Conservation (phyloP, 2,329 filamentous ascomycete genomes). For the Fragosphaeria purpurea region DNA sequence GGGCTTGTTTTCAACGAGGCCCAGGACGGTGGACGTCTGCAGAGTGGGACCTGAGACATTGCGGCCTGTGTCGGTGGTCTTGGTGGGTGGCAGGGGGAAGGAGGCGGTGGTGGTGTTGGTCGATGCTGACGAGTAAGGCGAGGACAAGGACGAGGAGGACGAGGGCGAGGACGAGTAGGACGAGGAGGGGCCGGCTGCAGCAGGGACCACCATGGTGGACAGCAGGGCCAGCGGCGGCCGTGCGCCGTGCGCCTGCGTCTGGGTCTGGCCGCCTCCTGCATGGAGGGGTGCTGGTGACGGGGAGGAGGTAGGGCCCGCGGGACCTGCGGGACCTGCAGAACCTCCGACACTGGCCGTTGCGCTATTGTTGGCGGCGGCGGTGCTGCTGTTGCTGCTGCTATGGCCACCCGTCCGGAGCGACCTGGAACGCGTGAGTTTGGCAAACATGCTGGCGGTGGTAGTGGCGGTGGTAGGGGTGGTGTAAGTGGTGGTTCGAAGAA, state of each 20-base stretch:
- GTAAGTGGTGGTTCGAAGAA: neutral
- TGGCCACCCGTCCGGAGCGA: slow-evolving; percentile 17
- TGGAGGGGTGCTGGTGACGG: neutral
- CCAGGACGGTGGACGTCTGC: slow-evolving; percentile 20
- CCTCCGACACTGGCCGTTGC: neutral
- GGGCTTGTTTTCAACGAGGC: slow-evolving; percentile 21
- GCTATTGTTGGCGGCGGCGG: slow-evolving; percentile 6
- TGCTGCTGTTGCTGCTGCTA: slow-evolving; percentile 5
- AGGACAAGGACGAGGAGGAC: slow-evolving; percentile 1
- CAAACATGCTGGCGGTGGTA: slow-evolving; percentile 20
- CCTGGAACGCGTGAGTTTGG: slow-evolving; percentile 23
- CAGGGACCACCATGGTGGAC: slow-evolving; percentile 3
- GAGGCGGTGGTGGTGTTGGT: slow-evolving; percentile 2
- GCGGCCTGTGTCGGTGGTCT: slow-evolving; percentile 18
- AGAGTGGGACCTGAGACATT: slow-evolving; percentile 25
- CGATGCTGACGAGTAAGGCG: neutral
- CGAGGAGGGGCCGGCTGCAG: slow-evolving; percentile 1
- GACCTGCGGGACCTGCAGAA: neutral
- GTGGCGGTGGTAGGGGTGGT: slow-evolving; percentile 1
- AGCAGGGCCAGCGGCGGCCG: slow-evolving; percentile 9
- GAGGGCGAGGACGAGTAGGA: neutral
- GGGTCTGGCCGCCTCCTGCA: too few relatives aligned
- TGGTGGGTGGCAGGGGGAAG: slow-evolving; percentile 6
- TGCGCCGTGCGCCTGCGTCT: slow-evolving; percentile 19
- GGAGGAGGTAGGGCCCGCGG: neutral